These are phyloP conservation scores for Trichoderma sp. DNA, from an alignment of 2,329 filamentous ascomycete species.

Conservation along the genomic window DNA sequence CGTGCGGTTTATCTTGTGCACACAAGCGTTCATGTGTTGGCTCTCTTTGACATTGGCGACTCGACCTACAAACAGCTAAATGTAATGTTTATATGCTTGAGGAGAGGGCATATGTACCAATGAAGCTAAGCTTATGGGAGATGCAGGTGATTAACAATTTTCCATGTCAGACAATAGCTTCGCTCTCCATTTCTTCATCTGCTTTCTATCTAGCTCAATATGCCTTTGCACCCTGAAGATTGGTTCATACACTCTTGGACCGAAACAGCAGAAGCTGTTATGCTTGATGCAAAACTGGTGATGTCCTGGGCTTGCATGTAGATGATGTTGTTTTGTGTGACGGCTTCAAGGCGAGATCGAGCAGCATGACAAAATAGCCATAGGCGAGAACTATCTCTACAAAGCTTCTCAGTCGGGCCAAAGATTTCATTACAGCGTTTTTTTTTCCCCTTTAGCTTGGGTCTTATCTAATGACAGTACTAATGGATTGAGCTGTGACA, in stretches of 20 bases:
- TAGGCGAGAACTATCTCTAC: neutral
- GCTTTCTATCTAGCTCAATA: no score
- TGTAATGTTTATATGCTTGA: no score
- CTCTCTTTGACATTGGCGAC: no score
- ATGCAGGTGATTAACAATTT: no score
- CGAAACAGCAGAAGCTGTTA: neutral
- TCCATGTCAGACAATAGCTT: neutral
- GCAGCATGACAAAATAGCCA: neutral
- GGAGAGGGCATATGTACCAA: no score
- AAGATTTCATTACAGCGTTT: neutral
- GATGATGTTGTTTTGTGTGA: neutral
- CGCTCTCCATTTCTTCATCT: no score
- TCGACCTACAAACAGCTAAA: no score
- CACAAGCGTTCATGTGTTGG: no score
- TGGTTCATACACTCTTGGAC: no score
- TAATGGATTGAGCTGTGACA: neutral
- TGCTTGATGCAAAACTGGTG: neutral
- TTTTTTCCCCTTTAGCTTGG: neutral
- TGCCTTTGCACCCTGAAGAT: no score
- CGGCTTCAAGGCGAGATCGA: neutral
- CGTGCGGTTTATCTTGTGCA: no score
- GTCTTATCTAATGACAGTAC: neutral
- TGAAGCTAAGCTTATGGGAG: no score
- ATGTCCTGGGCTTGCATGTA: neutral
- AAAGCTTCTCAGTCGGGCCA: neutral